These are phyloP conservation scores for Fagopyrum homotropicum DNA, from an alignment of 148 eudicot species.

Conservation along the genomic window DNA sequence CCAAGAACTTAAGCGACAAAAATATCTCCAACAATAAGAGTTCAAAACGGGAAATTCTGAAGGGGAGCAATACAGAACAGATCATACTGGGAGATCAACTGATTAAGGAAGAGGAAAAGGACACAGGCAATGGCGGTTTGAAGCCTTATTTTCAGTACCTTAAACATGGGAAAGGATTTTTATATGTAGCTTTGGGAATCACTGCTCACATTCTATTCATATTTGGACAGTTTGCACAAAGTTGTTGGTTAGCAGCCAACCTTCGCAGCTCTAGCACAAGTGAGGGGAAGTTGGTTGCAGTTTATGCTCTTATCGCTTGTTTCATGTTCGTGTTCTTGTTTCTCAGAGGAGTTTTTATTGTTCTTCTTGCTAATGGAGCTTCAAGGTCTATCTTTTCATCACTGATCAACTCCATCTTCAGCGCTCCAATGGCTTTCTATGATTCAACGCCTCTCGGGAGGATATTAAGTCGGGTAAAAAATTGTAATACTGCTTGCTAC, in stretches of 20 bases:
- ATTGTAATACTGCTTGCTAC: too few species aligned
- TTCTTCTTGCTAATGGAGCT: slow-evolving; percentile 25
- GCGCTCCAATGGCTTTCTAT: slow-evolving; percentile 45
- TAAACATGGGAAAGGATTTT: slow-evolving; percentile 36
- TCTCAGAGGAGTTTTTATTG: slow-evolving; percentile 24
- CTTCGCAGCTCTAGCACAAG: slow-evolving; percentile 25
- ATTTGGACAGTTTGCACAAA: slow-evolving; percentile 45
- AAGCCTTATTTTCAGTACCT: slow-evolving; percentile 52
- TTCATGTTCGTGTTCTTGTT: slow-evolving; percentile 25
- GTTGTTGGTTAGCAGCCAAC: slow-evolving; percentile 46
- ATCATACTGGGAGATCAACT: slow-evolving; percentile 32
- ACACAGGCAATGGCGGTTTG: slow-evolving; percentile 42
- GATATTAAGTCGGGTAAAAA: slow-evolving; percentile 44
- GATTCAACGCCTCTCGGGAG: slow-evolving; percentile 50
- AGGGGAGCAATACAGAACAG: slow-evolving; percentile 7
- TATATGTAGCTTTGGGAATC: slow-evolving; percentile 30
- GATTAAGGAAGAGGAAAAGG: slow-evolving; percentile 52
- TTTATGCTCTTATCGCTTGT: not conserved
- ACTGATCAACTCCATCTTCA: slow-evolving; percentile 30
- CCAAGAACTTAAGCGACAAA: not conserved
- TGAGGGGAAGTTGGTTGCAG: not conserved
- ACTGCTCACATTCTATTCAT: slow-evolving; percentile 28
- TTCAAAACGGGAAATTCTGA: slow-evolving; percentile 8
- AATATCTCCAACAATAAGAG: slow-evolving; percentile 12
- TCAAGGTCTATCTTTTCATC: slow-evolving; percentile 32